Evolutionary conservation across 257 asterid species (phyloP).

Genomic region (Paulownia fortunei): DNA sequence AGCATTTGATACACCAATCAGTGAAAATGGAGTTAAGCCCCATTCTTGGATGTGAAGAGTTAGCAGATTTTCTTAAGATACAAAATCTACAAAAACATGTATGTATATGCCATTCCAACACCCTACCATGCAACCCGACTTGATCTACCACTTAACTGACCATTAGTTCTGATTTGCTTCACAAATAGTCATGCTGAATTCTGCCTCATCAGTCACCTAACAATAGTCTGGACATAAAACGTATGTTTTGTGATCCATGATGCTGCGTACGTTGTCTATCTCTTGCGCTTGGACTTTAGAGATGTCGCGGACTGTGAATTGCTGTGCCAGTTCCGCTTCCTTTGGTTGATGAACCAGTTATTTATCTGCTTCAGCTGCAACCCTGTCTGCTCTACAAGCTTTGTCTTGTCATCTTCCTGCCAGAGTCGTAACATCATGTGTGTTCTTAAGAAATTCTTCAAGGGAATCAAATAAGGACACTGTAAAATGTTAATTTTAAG

Average conservation of each 20-base stretch:
- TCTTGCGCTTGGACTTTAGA: conserved; percentile 80
- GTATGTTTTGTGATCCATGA: neutral
- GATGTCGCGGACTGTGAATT: conserved; percentile 65
- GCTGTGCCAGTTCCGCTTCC: conserved; percentile 84
- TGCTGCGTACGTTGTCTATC: conserved; percentile 39
- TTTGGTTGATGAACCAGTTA: conserved; percentile 86
- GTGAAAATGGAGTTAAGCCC: neutral
- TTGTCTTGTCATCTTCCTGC: conserved; percentile 80
- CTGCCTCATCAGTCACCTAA: conserved; percentile 4
- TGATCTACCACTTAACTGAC: conserved; percentile 15
- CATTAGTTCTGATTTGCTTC: conserved; percentile 26
- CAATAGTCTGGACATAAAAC: neutral
- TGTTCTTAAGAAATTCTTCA: neutral
- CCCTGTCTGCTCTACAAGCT: conserved; percentile 80
- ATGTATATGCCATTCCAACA: conserved; percentile 34
- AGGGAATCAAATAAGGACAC: too few relatives aligned
- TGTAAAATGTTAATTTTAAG: too few relatives aligned
- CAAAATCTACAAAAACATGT: conserved; percentile 31
- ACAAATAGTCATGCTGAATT: neutral
- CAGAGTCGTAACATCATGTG: neutral
- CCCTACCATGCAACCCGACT: neutral
- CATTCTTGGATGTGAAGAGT: conserved; percentile 9
- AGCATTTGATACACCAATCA: neutral
- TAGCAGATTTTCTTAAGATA: conserved; percentile 28
- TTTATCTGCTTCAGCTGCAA: conserved; percentile 82